These are phyloP conservation scores for Starmerella vitae DNA, from an alignment of 805 yeast genomes.

Conservation along the genomic window DNA sequence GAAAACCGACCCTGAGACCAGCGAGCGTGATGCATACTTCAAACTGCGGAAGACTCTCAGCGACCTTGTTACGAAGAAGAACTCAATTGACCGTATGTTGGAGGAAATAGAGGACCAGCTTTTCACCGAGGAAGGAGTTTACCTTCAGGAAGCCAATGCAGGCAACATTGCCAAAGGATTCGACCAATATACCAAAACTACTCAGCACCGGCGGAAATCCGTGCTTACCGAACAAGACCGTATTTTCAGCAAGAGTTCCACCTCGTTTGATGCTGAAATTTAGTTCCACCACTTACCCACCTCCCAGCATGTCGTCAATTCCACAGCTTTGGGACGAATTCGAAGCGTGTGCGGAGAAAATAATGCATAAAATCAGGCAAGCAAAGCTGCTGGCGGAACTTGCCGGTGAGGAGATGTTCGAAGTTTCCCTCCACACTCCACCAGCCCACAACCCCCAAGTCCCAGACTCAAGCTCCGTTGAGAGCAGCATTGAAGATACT, in stretches of 20 bases:
- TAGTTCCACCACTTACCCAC: slow-evolving; percentile 1
- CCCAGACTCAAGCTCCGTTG: too few species aligned
- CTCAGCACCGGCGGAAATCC: slow-evolving; percentile 38
- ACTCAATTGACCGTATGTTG: slow-evolving; percentile 41
- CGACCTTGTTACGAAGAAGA: slow-evolving; percentile 47
- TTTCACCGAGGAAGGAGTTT: slow-evolving; percentile 62
- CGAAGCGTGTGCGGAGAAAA: too few species aligned
- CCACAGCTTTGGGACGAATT: too few species aligned
- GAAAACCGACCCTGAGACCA: too few species aligned
- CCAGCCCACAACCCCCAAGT: too few species aligned
- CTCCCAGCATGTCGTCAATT: too few species aligned
- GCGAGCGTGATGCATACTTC: slow-evolving; percentile 39
- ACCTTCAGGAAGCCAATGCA: slow-evolving; percentile 54
- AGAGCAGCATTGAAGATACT: too few species aligned
- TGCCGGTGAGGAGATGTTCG: too few species aligned
- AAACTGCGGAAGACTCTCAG: slow-evolving; percentile 52
- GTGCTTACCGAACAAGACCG: slow-evolving; percentile 54
- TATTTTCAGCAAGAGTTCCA: slow-evolving; percentile 60
- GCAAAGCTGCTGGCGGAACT: too few species aligned
- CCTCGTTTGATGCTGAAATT: slow-evolving; percentile 18
- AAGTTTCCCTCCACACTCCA: too few species aligned
- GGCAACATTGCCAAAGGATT: slow-evolving; percentile 89
- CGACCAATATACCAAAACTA: slow-evolving; percentile 55
- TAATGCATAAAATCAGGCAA: too few species aligned
- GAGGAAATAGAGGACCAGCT: slow-evolving; percentile 63